Conservation (phyloP, 2,329 filamentous ascomycete species). For the Acrodontium crateriforme region DNA sequence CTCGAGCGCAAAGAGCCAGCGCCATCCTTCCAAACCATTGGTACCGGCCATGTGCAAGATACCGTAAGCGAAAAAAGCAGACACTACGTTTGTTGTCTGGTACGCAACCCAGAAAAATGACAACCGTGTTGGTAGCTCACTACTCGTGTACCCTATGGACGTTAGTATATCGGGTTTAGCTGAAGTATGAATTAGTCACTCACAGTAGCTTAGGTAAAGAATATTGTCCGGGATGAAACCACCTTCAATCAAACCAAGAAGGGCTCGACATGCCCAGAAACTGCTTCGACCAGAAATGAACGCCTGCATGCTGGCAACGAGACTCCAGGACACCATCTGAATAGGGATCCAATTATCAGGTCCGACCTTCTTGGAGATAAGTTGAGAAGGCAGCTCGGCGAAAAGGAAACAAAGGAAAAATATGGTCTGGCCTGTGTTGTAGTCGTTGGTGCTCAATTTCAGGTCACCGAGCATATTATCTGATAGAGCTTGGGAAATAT, state of each 20-base stretch:
- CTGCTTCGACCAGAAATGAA: constrained; percentile 20
- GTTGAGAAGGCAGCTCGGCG: constrained; percentile 26
- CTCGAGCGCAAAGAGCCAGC: constrained; percentile 48
- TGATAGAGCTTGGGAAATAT: constrained; percentile 42
- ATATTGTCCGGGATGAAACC: constrained; percentile 51
- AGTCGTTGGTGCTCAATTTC: constrained; percentile 37
- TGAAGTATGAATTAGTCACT: too few species aligned
- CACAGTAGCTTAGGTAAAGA: constrained; percentile 61
- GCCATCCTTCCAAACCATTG: constrained; percentile 40
- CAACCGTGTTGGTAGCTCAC: constrained; percentile 53
- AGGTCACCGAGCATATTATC: constrained; percentile 35
- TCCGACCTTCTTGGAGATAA: constrained; percentile 32
- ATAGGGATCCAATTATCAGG: constrained; percentile 30
- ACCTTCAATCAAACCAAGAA: constrained; percentile 30
- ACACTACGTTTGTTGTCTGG: constrained; percentile 40
- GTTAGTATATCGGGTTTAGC: too few species aligned
- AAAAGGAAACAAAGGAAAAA: constrained; percentile 73
- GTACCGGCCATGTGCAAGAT: constrained; percentile 34
- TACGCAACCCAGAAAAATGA: constrained; percentile 58
- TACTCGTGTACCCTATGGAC: constrained; percentile 58
- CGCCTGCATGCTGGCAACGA: constrained; percentile 26
- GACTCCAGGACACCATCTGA: constrained; percentile 30
- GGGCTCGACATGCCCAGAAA: constrained; percentile 25
- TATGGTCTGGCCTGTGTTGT: constrained; percentile 33
- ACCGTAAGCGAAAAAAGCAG: constrained; percentile 43